Evolutionary conservation across 2,329 filamentous ascomycete species (phyloP), one percentile per base, ranked within the genome.

Genomic region (Bertia moriformis): DNA sequence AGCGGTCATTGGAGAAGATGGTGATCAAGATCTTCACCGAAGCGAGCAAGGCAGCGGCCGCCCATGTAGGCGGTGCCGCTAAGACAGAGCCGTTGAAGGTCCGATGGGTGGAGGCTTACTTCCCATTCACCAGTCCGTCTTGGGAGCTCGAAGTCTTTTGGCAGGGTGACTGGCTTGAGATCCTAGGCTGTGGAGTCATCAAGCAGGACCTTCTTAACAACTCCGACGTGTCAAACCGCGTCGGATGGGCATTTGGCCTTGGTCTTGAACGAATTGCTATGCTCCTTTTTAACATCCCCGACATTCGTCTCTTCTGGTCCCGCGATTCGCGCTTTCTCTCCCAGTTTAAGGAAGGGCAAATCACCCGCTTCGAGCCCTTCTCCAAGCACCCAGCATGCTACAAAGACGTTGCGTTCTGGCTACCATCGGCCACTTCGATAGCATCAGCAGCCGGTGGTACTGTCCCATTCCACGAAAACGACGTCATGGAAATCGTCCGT

Each of bases 81-180:
- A 55, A 63, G 15, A 67, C 75, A 38, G 83, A 93, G 51, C 85
- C 87, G 3, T 65, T 96, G 29, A 79, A 77, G 48, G 78, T 95
- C 51, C 76, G 91, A 47, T 98, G 91, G 91, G 79, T 96, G 4
- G 89, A 95, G 58, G 87, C 91, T 1, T 96, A 91, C 60, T 98
- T 98, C 61, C 91, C 91, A 29, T 96, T 96, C 56, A 98, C 91
- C 1, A 88, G 80, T 42, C 91, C 91, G 0, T 91, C 83, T 4
- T 98, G 86, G 83, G 91, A 98, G 57, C 71, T 98, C 18, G 91
- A 98, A 55, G 86, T 98, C 7, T 88, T 84, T 66, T 95, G 89
- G 73, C 79, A 82, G 48, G 88, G 84, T 19, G 83, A 93, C 55
- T 98, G 91, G 91, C 77, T 98, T 22, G 91, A 98, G 61, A 78